A percentile compares a stretch with the other conserved stretches of the same genome.
Conservation (phyloP, 148 eudicot genomes). For the Rhododendron mucronatum region DNA sequence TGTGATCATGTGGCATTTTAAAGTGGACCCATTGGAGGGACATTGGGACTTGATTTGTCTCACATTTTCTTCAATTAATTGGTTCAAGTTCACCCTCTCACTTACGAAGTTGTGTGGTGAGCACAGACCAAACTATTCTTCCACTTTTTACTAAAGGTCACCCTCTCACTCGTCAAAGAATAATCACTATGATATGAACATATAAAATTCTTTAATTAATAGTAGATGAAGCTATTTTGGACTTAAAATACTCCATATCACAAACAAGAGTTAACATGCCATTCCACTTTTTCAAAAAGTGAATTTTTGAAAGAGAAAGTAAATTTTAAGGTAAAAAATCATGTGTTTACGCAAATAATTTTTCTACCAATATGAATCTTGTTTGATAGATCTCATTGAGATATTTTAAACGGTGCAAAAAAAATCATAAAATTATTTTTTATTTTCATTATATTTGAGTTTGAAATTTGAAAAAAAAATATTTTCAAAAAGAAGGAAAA, state of each 20-base stretch:
- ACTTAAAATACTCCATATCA: neutral
- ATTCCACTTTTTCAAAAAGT: no score
- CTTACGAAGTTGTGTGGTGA: conserved; percentile 14
- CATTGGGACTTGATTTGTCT: neutral
- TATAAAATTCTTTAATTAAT: neutral
- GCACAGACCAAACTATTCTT: conserved; percentile 28
- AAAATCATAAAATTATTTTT: no score
- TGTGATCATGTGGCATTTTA: neutral
- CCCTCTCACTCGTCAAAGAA: neutral
- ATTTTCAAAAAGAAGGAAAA: no score
- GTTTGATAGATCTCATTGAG: no score
- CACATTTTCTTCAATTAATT: neutral
- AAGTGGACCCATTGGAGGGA: neutral
- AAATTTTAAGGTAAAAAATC: no score
- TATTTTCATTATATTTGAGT: no score
- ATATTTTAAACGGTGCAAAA: no score
- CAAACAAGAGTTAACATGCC: neutral
- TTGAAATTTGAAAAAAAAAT: no score
- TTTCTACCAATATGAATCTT: no score
- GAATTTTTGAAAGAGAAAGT: no score
- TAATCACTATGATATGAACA: neutral
- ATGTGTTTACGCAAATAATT: no score
- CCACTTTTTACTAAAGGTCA: conserved; percentile 25
- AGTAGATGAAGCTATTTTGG: neutral
- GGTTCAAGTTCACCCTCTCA: neutral